Percentiles rank a stretch among this genome's conserved stretches.
Evolutionary conservation across 148 eudicot species (phyloP).

Genomic region (Arbutus unedo): DNA sequence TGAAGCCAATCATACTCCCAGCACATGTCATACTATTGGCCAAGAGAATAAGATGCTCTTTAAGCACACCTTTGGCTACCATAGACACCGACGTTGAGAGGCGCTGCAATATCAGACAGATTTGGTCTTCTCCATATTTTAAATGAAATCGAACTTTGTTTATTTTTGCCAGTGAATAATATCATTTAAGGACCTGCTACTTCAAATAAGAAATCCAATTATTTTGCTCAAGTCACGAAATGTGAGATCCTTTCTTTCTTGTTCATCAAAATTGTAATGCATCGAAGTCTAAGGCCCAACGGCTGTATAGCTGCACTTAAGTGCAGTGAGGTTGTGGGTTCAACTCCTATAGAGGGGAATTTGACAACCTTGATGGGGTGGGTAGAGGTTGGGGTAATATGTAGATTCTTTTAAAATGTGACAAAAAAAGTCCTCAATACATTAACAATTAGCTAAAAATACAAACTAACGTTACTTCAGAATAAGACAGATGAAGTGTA

Average conservation of each 20-base stretch:
- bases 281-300: too few species aligned
- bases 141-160: not conserved
- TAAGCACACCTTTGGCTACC: constrained; percentile 90
- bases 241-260: not conserved
- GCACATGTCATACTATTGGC: constrained; percentile 96
- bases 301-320: too few species aligned
- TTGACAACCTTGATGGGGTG: too few species aligned
- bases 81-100: constrained; percentile 85
- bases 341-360: too few species aligned
- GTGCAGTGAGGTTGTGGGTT: too few species aligned
- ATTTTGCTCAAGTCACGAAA: not conserved
- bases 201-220: not conserved
- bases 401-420: too few species aligned
- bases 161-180: not conserved
- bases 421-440: too few species aligned
- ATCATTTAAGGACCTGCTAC: not conserved
- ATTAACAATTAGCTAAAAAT: not conserved
- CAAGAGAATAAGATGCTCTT: constrained; percentile 83
- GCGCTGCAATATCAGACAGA: constrained; percentile 48
- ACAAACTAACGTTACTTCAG: too few species aligned
- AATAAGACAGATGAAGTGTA: too few species aligned
- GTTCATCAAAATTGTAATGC: not conserved
- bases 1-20: constrained; percentile 83
- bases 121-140: constrained; percentile 1
- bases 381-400: too few species aligned